Conservation (phyloP, 129 eudicot species). For the Pseudognaphalium luteoalbum region DNA sequence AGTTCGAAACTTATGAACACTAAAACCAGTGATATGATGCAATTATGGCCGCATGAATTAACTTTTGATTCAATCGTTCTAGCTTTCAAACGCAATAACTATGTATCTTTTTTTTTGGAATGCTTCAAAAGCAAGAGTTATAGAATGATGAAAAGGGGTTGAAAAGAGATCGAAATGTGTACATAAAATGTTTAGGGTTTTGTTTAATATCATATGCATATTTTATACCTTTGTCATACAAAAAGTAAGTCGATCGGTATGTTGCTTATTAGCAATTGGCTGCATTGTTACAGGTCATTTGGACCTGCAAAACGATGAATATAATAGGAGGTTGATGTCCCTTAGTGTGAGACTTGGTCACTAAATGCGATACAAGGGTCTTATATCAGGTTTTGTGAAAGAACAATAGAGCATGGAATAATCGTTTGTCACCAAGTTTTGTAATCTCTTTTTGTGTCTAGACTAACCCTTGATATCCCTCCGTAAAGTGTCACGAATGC, state of each 20-base stretch:
- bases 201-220: conserved; percentile 3
- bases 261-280: not conserved
- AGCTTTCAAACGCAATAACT: not conserved
- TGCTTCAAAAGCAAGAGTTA: no score
- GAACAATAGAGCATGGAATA: not conserved
- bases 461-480: not conserved
- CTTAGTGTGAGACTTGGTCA: not conserved
- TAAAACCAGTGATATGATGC: conserved; percentile 2
- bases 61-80: conserved; percentile 14
- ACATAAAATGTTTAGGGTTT: not conserved
- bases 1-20: conserved; percentile 16
- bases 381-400: not conserved
- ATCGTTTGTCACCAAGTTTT: not conserved
- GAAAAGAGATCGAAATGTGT: conserved; percentile 9
- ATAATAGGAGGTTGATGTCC: not conserved
- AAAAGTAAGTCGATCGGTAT: not conserved
- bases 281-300: not conserved
- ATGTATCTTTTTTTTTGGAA: no score
- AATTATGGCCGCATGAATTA: conserved; percentile 17
- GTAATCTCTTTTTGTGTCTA: not conserved
- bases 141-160: conserved; percentile 5
- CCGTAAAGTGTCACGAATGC: not conserved
- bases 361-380: not conserved
- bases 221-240: not conserved
- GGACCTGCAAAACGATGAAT: not conserved